Percentiles rank a stretch among this genome's conserved stretches.
Conservation (phyloP, 768 basidiomycete genomes). For the Auriscalpium orientale region DNA sequence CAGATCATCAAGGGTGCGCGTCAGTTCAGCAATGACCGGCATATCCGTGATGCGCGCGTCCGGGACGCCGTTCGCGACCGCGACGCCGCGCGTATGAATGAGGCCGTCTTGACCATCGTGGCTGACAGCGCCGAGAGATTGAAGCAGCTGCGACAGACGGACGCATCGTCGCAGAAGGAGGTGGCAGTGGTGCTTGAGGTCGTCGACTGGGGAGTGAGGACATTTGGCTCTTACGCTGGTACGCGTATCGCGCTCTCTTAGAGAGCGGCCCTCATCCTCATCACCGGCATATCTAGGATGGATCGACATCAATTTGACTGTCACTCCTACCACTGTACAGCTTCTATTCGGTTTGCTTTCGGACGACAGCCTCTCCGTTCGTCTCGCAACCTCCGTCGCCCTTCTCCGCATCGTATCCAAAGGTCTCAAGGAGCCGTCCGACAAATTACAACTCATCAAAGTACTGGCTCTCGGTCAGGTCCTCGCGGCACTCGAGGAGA, state of each 20-base stretch:
- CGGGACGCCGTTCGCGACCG: slow-evolving; percentile 85
- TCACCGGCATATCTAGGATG: slow-evolving; percentile 54
- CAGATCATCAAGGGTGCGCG: slow-evolving; percentile 87
- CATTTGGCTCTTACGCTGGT: slow-evolving; percentile 93
- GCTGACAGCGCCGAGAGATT: slow-evolving; percentile 61
- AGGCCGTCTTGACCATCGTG: slow-evolving; percentile 79
- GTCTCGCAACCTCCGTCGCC: slow-evolving; percentile 75
- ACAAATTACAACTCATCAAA: slow-evolving; percentile 85
- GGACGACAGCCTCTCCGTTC: slow-evolving; percentile 69
- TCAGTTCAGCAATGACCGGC: slow-evolving; percentile 57
- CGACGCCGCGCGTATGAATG: slow-evolving; percentile 81
- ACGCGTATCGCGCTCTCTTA: slow-evolving; percentile 27
- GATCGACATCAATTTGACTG: slow-evolving; percentile 95
- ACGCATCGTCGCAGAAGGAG: slow-evolving; percentile 40
- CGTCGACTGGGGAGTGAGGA: slow-evolving; percentile 87
- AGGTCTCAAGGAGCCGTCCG: slow-evolving; percentile 84
- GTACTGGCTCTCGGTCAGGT: slow-evolving; percentile 83
- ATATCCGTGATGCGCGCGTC: slow-evolving; percentile 75
- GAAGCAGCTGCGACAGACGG: slow-evolving; percentile 42
- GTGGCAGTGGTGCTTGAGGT: slow-evolving; percentile 61
- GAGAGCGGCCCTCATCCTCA: background rate
- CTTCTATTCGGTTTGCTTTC: slow-evolving; percentile 79
- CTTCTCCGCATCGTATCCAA: slow-evolving; percentile 82
- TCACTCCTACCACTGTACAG: slow-evolving; percentile 83
- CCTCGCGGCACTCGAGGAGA: slow-evolving; percentile 70